phyloP scores from a whole-genome alignment of 768 basidiomycete genomes.

The Gautieria morchelliformis region DNA sequence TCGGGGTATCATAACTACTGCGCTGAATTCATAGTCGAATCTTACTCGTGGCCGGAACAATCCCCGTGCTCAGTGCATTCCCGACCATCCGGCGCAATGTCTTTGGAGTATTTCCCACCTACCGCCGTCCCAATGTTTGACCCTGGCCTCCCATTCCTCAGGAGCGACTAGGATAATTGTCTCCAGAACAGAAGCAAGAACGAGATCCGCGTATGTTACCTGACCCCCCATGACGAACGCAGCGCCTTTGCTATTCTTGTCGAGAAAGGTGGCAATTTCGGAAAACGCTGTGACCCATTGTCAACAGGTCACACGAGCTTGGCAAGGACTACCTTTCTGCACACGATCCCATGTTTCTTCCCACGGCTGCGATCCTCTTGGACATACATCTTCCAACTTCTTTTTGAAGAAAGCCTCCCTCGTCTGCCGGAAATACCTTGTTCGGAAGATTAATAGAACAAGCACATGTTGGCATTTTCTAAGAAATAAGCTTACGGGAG shows the following conservation, averaged over 20 bases:
- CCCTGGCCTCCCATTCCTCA: neutral
- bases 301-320: slow-evolving; percentile 6
- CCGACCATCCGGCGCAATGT: neutral
- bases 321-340: slow-evolving; percentile 22
- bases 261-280: slow-evolving; percentile 19
- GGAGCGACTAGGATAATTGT: neutral
- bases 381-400: slow-evolving; percentile 27
- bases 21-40: too few species aligned
- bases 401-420: slow-evolving; percentile 19
- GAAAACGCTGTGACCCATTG: slow-evolving; percentile 4
- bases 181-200: slow-evolving; percentile 1
- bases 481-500: neutral
- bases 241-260: slow-evolving; percentile 16
- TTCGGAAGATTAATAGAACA: neutral
- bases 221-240: slow-evolving; percentile 29
- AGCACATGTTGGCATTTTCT: neutral
- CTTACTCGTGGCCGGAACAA: too few species aligned
- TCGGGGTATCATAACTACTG: too few species aligned
- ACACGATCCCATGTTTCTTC: slow-evolving; percentile 30
- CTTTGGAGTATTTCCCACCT: neutral
- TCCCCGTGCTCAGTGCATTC: neutral
- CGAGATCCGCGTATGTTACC: slow-evolving; percentile 33
- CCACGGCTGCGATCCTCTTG: slow-evolving; percentile 20
- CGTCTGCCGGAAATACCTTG: slow-evolving; percentile 28
- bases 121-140: neutral